Percentiles rank a stretch among this genome's conserved stretches.
These are phyloP conservation scores for Singerocomus rubriflavus DNA, from an alignment of 1,284 basidiomycete genomes.

Conservation along the genomic window DNA sequence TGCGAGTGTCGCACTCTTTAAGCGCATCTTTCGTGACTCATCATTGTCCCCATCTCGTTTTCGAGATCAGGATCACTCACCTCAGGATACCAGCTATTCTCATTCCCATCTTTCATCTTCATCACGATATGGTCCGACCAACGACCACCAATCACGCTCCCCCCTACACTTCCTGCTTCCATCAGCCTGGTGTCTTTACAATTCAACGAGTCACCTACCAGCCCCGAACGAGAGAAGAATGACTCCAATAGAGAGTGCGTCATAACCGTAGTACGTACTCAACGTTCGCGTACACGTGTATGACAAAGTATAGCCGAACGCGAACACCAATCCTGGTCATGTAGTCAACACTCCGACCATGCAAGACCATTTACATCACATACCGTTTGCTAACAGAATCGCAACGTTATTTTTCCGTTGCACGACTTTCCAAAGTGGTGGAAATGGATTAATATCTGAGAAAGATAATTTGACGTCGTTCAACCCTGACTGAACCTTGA, in stretches of 20 bases:
- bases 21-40: constrained; percentile 56
- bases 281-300: constrained; percentile 77
- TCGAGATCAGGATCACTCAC: constrained; percentile 35
- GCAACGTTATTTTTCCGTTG: constrained; percentile 63
- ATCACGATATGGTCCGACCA: constrained; percentile 70
- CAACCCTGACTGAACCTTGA: constrained; percentile 11
- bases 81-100: constrained; percentile 65
- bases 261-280: constrained; percentile 60
- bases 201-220: constrained; percentile 40
- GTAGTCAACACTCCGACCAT: constrained; percentile 1
- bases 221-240: constrained; percentile 73
- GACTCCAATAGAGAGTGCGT: constrained; percentile 70
- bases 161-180: constrained; percentile 56
- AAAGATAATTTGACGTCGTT: constrained; percentile 55
- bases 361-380: constrained; percentile 18
- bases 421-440: constrained; percentile 57
- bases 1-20: constrained; percentile 58
- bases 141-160: constrained; percentile 73
- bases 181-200: constrained; percentile 4
- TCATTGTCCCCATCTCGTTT: not conserved
- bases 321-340: constrained; percentile 63
- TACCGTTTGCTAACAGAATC: constrained; percentile 70
- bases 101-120: constrained; percentile 55
- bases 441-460: constrained; percentile 71
- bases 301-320: constrained; percentile 63